These are phyloP conservation scores for Porphyrellus cyaneotinctus DNA, from an alignment of 768 basidiomycete genomes.

Conservation along the genomic window DNA sequence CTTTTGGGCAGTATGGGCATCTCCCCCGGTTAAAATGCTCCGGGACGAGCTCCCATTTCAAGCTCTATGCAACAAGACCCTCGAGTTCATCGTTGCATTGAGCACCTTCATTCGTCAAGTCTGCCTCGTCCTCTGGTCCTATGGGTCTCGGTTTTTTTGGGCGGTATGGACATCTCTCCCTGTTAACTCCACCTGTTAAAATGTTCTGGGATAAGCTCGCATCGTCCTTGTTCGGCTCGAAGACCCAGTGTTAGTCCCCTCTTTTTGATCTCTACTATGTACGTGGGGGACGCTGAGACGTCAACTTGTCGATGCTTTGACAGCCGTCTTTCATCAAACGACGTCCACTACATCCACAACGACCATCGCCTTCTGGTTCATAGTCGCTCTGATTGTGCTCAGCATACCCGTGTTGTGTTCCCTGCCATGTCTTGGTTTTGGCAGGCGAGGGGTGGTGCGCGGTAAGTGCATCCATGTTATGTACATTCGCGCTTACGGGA, in stretches of 20 bases:
- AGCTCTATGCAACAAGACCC: constrained; percentile 6
- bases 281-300: too few relatives aligned
- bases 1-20: too few relatives aligned
- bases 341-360: too few relatives aligned
- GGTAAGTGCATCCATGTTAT: constrained; percentile 4
- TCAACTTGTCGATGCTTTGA: too few relatives aligned
- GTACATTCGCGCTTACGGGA: too few relatives aligned
- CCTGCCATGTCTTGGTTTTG: neutral
- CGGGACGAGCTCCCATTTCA: too few relatives aligned
- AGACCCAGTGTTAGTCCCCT: neutral
- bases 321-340: too few relatives aligned
- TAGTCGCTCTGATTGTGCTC: neutral
- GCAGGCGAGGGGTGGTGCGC: neutral
- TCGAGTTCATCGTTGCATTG: constrained; percentile 9
- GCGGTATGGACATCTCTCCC: constrained; percentile 19
- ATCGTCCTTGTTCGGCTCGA: neutral
- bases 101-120: constrained; percentile 5
- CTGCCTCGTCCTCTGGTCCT: constrained; percentile 7
- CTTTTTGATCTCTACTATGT: too few relatives aligned
- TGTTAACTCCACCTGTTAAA: too few relatives aligned
- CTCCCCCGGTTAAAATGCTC: too few relatives aligned
- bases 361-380: too few relatives aligned
- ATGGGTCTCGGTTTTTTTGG: neutral
- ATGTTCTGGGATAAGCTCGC: neutral
- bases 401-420: neutral